Conservation (phyloP, 1,284 basidiomycete genomes). For the Pholiota adiposa region DNA sequence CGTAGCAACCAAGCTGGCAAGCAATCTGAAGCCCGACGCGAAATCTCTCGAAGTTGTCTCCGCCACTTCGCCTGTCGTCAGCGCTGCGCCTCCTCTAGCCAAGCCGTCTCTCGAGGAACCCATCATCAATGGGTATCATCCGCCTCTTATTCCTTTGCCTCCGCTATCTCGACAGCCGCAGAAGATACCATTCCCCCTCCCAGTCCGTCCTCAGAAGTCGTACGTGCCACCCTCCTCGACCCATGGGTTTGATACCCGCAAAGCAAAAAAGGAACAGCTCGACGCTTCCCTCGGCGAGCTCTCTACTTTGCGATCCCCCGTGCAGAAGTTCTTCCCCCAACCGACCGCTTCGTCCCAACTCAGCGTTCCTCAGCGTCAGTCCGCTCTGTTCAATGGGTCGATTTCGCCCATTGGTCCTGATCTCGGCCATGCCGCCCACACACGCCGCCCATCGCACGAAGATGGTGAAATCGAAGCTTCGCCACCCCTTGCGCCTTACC, state of each 20-base stretch:
- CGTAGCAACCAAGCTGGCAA: not conserved
- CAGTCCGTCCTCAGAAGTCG: not conserved
- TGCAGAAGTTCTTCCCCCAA: not conserved
- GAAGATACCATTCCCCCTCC: not conserved
- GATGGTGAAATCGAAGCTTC: conserved; percentile 56
- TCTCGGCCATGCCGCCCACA: not conserved
- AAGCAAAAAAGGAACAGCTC: conserved; percentile 29
- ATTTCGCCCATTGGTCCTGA: conserved; percentile 1
- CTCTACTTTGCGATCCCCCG: not conserved
- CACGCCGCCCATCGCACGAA: conserved; percentile 42
- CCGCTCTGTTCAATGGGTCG: not conserved
- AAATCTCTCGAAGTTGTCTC: too few species aligned
- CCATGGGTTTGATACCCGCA: conserved; percentile 9
- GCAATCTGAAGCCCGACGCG: too few species aligned
- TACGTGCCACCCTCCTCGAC: not conserved
- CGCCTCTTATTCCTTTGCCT: not conserved
- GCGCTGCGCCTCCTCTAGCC: too few species aligned
- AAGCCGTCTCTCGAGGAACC: too few species aligned
- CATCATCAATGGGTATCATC: too few species aligned
- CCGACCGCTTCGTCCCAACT: not conserved
- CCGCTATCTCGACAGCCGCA: too few species aligned
- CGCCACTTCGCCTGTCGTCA: too few species aligned
- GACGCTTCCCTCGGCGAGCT: conserved; percentile 18
- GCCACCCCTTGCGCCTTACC: conserved; percentile 22
- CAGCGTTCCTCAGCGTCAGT: conserved; percentile 2